These are phyloP conservation scores for Candida lessepsii DNA, from an alignment of 805 yeast genomes.

Conservation along the genomic window DNA sequence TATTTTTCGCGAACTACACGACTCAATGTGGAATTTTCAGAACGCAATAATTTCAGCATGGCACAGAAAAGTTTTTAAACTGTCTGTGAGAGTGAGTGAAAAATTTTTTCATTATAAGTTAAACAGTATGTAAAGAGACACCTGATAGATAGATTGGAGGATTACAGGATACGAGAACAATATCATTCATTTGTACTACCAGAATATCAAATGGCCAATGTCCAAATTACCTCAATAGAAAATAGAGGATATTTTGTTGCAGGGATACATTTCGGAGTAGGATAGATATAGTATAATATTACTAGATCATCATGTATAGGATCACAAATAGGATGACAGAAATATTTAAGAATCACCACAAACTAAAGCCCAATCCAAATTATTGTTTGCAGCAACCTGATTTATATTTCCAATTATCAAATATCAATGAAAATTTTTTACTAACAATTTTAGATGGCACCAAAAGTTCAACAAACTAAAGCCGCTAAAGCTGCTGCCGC, in stretches of 20 bases:
- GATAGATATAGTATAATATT: too few species aligned
- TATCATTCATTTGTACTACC: too few species aligned
- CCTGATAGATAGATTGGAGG: background rate
- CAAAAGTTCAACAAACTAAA: constrained; percentile 98
- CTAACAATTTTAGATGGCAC: constrained; percentile 74
- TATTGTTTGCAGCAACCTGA: too few species aligned
- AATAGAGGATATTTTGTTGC: too few species aligned
- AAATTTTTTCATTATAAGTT: constrained; percentile 7
- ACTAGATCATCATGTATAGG: too few species aligned
- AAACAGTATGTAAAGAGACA: constrained; percentile 7
- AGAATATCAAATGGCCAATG: too few species aligned
- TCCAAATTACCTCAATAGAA: too few species aligned
- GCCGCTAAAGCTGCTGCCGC: constrained; percentile 99
- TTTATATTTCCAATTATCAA: background rate
- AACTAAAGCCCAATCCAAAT: too few species aligned
- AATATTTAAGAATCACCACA: background rate
- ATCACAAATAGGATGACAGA: too few species aligned
- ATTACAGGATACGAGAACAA: background rate
- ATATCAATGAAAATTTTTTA: constrained; percentile 7
- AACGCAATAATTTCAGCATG: constrained; percentile 3
- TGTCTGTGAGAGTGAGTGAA: constrained; percentile 8
- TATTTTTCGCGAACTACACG: background rate
- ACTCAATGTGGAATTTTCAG: constrained; percentile 3
- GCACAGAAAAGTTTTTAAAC: constrained; percentile 1
- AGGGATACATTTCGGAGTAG: too few species aligned